These are phyloP conservation scores for Chaetomium globosum DNA, from an alignment of 2,329 filamentous ascomycete species.

Conservation along the genomic window DNA sequence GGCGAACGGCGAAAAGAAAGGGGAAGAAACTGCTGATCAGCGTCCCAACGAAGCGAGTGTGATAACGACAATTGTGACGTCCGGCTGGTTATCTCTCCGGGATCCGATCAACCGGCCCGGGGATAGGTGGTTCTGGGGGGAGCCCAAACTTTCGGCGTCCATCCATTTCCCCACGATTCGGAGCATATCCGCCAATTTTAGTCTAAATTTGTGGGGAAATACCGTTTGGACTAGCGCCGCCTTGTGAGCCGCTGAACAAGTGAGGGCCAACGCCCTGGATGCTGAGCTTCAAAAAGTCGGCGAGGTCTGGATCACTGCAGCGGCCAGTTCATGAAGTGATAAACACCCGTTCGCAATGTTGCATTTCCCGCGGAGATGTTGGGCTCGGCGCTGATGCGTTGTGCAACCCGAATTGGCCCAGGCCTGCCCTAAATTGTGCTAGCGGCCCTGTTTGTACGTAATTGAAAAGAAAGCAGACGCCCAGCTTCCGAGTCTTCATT, in stretches of 20 bases:
- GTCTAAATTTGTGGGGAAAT: slow-evolving; percentile 7
- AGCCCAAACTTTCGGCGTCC: background rate
- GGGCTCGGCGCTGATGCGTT: slow-evolving; percentile 26
- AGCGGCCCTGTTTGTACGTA: slow-evolving; percentile 40
- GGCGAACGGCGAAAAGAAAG: background rate
- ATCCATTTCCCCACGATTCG: slow-evolving; percentile 4
- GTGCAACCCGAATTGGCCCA: slow-evolving; percentile 27
- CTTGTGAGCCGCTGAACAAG: background rate
- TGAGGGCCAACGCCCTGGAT: background rate
- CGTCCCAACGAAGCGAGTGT: background rate
- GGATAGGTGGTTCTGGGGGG: background rate
- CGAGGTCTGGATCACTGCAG: background rate
- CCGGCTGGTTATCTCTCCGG: background rate
- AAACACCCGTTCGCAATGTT: background rate
- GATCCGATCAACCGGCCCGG: background rate
- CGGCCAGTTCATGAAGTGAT: background rate
- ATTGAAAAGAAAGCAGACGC: slow-evolving; percentile 36
- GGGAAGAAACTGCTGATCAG: background rate
- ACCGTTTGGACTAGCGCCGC: slow-evolving; percentile 7
- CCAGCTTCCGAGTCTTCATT: slow-evolving; percentile 9
- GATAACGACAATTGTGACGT: background rate
- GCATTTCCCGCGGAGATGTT: slow-evolving; percentile 38
- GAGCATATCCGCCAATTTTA: slow-evolving; percentile 2
- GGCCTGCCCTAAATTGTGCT: slow-evolving; percentile 30
- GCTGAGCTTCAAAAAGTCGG: background rate